These are phyloP conservation scores for Linum lewisii DNA, from an alignment of 345 rosid species.

Conservation along the genomic window DNA sequence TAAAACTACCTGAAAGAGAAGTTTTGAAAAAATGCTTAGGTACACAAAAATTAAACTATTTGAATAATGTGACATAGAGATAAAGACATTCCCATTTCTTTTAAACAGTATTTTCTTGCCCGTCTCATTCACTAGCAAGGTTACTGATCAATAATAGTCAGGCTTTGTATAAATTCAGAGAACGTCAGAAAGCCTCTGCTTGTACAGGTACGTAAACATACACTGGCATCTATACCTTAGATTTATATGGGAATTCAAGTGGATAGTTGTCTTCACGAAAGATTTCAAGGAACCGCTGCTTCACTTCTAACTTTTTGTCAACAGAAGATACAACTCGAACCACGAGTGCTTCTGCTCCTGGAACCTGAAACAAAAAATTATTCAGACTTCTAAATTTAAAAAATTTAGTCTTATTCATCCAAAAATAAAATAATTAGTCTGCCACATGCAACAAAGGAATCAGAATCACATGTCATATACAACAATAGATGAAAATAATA, in stretches of 20 bases:
- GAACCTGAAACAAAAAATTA: conserved; percentile 40
- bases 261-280: conserved; percentile 87
- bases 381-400: neutral
- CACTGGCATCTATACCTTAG: conserved; percentile 46
- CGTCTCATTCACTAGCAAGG: too few relatives aligned
- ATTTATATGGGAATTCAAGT: conserved; percentile 82
- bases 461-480: neutral
- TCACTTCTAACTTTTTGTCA: conserved; percentile 97
- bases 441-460: neutral
- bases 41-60: conserved; percentile 7
- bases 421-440: neutral
- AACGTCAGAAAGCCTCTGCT: neutral
- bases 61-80: neutral
- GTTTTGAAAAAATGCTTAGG: conserved; percentile 3
- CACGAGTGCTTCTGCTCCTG: conserved; percentile 92
- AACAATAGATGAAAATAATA: neutral
- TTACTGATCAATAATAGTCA: too few relatives aligned
- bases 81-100: too few relatives aligned
- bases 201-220: neutral
- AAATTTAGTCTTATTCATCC: too few relatives aligned
- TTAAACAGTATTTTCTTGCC: neutral
- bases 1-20: conserved; percentile 65
- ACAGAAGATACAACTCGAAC: conserved; percentile 97
- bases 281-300: conserved; percentile 89
- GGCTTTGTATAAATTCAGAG: neutral